A percentile compares a stretch with the other conserved stretches of the same genome.
Evolutionary conservation across 1,284 basidiomycete genomes (phyloP).

Genomic region (Ustilago loliicola): DNA sequence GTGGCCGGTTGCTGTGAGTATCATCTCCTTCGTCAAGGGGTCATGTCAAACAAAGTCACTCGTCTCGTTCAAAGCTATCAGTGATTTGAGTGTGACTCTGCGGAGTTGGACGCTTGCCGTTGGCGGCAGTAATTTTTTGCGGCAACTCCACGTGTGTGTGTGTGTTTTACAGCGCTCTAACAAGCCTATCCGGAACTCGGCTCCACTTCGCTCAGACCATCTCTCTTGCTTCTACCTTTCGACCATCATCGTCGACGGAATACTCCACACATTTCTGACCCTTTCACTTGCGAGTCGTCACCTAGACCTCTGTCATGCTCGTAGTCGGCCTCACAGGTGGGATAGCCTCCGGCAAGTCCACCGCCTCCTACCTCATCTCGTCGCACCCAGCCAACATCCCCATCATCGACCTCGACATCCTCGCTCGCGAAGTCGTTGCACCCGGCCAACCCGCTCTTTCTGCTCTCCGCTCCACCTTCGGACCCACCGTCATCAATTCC

Average conservation of each 20-base stretch:
- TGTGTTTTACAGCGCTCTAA: neutral
- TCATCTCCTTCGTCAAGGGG: neutral
- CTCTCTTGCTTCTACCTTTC: neutral
- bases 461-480: constrained; percentile 81
- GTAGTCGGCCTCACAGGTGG: constrained; percentile 96
- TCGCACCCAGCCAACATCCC: constrained; percentile 76
- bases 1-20: too few relatives aligned
- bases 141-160: neutral
- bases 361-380: constrained; percentile 83
- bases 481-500: constrained; percentile 77
- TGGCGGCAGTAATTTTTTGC: neutral
- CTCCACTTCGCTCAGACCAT: constrained; percentile 18
- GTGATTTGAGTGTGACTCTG: too few relatives aligned
- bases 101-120: neutral
- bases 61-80: neutral
- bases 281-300: too few relatives aligned
- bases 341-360: constrained; percentile 90
- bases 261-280: neutral
- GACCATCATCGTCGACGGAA: neutral
- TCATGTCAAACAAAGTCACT: neutral
- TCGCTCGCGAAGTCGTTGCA: constrained; percentile 88
- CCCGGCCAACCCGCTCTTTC: constrained; percentile 84
- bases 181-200: neutral
- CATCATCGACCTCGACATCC: constrained; percentile 90
- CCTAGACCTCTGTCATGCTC: constrained; percentile 18